Evolutionary conservation across 805 yeast species (phyloP).

Genomic region (Nakazawaea populi): DNA sequence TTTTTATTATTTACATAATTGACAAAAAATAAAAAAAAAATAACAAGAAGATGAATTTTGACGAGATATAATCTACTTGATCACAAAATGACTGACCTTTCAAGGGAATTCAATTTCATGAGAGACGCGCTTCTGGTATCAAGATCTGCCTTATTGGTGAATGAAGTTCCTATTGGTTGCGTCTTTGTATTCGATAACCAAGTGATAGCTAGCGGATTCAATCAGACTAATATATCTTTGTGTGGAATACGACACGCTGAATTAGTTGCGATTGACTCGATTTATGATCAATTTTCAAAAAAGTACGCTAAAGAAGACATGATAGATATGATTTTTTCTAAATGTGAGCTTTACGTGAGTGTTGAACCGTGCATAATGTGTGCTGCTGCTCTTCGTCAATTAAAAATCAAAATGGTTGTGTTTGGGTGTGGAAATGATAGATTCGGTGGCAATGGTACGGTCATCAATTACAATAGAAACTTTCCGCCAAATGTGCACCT

Average conservation of each 20-base stretch:
- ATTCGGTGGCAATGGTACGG: conserved; percentile 96
- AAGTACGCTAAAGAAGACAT: conserved; percentile 11
- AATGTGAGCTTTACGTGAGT: conserved; percentile 77
- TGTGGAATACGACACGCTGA: conserved; percentile 94
- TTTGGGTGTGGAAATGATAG: conserved; percentile 95
- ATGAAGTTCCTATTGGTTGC: conserved; percentile 85
- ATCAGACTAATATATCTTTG: conserved; percentile 77
- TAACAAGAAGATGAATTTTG: neutral
- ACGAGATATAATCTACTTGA: neutral
- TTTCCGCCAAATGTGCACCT: conserved; percentile 39
- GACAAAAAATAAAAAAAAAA: neutral
- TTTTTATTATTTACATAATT: neutral
- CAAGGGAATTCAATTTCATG: conserved; percentile 37
- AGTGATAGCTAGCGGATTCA: conserved; percentile 72
- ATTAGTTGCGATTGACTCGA: conserved; percentile 65
- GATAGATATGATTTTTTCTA: conserved; percentile 35
- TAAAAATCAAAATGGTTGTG: conserved; percentile 65
- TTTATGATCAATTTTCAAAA: conserved; percentile 29
- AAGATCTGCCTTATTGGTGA: conserved; percentile 51
- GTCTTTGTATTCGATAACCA: conserved; percentile 50
- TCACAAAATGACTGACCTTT: conserved; percentile 1
- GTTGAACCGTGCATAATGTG: conserved; percentile 99
- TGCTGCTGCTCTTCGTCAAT: conserved; percentile 82
- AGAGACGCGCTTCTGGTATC: conserved; percentile 50
- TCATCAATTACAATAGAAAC: conserved; percentile 20